phyloP scores from a whole-genome alignment of 176 grass and related monocot species.

The Musa beccarii region DNA sequence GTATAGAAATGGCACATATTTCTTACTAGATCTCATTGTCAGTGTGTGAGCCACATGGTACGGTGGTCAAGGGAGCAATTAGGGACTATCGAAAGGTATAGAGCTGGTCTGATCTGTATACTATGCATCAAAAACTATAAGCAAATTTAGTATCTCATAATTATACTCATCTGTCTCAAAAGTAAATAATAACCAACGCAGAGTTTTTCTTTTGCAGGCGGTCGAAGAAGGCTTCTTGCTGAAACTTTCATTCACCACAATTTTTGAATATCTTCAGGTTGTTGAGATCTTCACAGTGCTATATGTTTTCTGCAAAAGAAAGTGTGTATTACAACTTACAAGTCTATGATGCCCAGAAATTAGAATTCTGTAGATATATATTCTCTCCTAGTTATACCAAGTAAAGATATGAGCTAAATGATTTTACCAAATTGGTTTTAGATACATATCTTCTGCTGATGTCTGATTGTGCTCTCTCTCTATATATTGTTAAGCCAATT shows the following conservation, averaged over 20 bases:
- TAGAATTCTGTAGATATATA: too few relatives aligned
- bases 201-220: slow-evolving; percentile 43
- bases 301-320: neutral
- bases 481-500: too few relatives aligned
- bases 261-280: slow-evolving; percentile 99
- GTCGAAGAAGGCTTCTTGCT: slow-evolving; percentile 62
- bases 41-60: slow-evolving; percentile 42
- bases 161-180: neutral
- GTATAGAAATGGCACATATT: neutral
- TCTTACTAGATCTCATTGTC: slow-evolving; percentile 3
- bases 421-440: too few relatives aligned
- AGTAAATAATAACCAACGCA: neutral
- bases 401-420: too few relatives aligned
- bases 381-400: too few relatives aligned
- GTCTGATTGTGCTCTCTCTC: too few relatives aligned
- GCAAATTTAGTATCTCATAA: neutral
- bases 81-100: slow-evolving; percentile 49
- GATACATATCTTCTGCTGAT: too few relatives aligned
- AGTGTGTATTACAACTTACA: neutral
- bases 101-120: neutral
- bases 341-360: neutral
- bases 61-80: slow-evolving; percentile 55
- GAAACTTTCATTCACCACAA: slow-evolving; percentile 87
- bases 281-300: neutral
- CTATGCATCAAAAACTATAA: neutral